These are phyloP conservation scores for Clonostachys byssicola DNA, from an alignment of 2,329 filamentous ascomycete genomes.

Conservation along the genomic window DNA sequence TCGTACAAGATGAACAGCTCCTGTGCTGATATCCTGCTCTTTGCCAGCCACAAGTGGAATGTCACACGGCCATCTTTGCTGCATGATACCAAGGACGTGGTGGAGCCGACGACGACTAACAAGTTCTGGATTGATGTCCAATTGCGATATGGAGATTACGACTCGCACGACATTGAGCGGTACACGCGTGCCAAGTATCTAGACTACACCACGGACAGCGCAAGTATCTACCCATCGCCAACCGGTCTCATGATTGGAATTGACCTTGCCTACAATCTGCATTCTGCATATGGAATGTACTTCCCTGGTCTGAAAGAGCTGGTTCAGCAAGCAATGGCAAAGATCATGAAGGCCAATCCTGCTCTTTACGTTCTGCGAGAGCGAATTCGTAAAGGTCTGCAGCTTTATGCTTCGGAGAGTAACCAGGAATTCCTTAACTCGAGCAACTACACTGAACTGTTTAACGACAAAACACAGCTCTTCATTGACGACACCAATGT, in stretches of 20 bases:
- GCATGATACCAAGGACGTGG: constrained; percentile 94
- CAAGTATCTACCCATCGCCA: constrained; percentile 96
- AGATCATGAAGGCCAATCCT: constrained; percentile 99
- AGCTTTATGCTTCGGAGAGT: constrained; percentile 96
- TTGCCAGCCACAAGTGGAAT: constrained; percentile 98
- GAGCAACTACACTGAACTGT: constrained; percentile 97
- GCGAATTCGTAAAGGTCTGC: constrained; percentile 96
- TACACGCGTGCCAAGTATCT: constrained; percentile 98
- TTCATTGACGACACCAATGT: constrained; percentile 99
- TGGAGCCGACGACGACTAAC: constrained; percentile 91
- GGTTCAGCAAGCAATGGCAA: constrained; percentile 97
- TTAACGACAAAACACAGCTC: constrained; percentile 97
- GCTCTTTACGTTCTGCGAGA: constrained; percentile 94
- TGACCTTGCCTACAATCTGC: constrained; percentile 95
- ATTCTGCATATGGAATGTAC: constrained; percentile 97
- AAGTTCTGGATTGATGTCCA: constrained; percentile 99
- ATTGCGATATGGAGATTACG: constrained; percentile 94
- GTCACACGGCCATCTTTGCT: constrained; percentile 89
- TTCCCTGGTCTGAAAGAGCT: constrained; percentile 96
- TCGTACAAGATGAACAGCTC: constrained; percentile 99
- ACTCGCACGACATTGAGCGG: constrained; percentile 97
- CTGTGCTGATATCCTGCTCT: constrained; percentile 93
- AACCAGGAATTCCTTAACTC: constrained; percentile 99
- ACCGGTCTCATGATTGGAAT: constrained; percentile 98
- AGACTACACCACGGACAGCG: constrained; percentile 97